phyloP scores from a whole-genome alignment of 2,329 filamentous ascomycete species.

The Fusarium euwallaceae region DNA sequence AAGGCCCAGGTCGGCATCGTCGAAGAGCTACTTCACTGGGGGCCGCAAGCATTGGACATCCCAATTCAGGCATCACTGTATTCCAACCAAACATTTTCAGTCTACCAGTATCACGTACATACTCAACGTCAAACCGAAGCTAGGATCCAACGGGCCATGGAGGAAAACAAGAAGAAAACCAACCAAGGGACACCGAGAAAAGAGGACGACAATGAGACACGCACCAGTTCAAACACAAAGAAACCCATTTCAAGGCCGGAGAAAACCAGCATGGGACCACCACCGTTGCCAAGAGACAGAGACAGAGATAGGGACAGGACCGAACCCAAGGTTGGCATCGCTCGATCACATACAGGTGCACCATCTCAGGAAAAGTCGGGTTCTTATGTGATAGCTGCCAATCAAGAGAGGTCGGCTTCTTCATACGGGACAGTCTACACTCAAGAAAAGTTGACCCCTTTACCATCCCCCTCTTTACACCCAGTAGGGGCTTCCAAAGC shows the following conservation, averaged over 20 bases:
- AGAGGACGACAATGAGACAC: not conserved
- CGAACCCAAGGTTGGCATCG: not conserved
- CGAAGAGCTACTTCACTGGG: not conserved
- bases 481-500: not conserved
- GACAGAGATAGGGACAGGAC: not conserved
- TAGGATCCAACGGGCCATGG: not conserved
- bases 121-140: not conserved
- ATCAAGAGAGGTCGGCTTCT: not conserved
- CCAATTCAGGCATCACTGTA: not conserved
- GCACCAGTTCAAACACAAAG: not conserved
- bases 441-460: not conserved
- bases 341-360: not conserved
- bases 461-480: not conserved
- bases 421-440: not conserved
- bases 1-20: slow-evolving; percentile 2
- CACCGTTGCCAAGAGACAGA: not conserved
- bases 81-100: not conserved
- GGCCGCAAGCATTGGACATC: slow-evolving; percentile 1
- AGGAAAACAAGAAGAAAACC: not conserved
- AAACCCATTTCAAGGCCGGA: not conserved
- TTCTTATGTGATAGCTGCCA: not conserved
- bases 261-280: slow-evolving; percentile 7
- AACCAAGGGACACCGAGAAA: not conserved
- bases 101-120: slow-evolving; percentile 9
- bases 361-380: not conserved